These are phyloP conservation scores for Xylaria sp. DNA, from an alignment of 2,329 filamentous ascomycete genomes.

Conservation along the genomic window DNA sequence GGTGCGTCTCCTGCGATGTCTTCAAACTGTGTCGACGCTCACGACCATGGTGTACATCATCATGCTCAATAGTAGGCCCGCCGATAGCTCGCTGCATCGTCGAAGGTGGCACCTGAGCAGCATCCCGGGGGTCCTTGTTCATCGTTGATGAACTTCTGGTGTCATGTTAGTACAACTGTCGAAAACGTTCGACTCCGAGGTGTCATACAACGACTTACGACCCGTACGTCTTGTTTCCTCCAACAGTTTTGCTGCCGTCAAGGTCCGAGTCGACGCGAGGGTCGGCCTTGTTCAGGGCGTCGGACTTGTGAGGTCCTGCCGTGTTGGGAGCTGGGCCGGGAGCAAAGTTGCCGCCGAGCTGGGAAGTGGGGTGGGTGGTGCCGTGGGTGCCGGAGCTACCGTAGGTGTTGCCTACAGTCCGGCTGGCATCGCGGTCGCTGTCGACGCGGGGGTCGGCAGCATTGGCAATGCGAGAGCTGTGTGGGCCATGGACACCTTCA, in stretches of 20 bases:
- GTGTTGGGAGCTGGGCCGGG: slow-evolving; percentile 58
- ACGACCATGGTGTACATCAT: slow-evolving; percentile 56
- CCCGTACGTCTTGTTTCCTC: slow-evolving; percentile 63
- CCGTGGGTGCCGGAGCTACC: slow-evolving; percentile 42
- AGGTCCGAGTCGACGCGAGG: slow-evolving; percentile 67
- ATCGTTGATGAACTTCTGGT: slow-evolving; percentile 7
- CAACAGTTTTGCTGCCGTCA: slow-evolving; percentile 64
- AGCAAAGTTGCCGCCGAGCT: slow-evolving; percentile 45
- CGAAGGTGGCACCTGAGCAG: slow-evolving; percentile 68
- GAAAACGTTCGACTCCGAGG: not conserved
- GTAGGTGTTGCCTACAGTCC: slow-evolving; percentile 51
- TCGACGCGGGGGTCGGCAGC: slow-evolving; percentile 64
- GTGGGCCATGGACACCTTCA: slow-evolving; percentile 55
- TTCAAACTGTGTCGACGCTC: slow-evolving; percentile 58
- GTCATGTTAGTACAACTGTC: not conserved
- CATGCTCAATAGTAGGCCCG: slow-evolving; percentile 58
- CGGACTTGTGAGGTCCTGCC: slow-evolving; percentile 63
- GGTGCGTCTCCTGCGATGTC: slow-evolving; percentile 61
- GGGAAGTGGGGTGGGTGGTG: slow-evolving; percentile 38
- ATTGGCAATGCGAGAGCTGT: slow-evolving; percentile 58
- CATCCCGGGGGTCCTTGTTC: slow-evolving; percentile 62
- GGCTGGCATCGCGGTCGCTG: slow-evolving; percentile 58
- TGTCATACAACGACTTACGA: slow-evolving; percentile 54
- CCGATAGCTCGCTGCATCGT: slow-evolving; percentile 61
- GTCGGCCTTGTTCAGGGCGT: slow-evolving; percentile 66